phyloP scores from a whole-genome alignment of 441 rosid genomes.

The Mallotus repandus region DNA sequence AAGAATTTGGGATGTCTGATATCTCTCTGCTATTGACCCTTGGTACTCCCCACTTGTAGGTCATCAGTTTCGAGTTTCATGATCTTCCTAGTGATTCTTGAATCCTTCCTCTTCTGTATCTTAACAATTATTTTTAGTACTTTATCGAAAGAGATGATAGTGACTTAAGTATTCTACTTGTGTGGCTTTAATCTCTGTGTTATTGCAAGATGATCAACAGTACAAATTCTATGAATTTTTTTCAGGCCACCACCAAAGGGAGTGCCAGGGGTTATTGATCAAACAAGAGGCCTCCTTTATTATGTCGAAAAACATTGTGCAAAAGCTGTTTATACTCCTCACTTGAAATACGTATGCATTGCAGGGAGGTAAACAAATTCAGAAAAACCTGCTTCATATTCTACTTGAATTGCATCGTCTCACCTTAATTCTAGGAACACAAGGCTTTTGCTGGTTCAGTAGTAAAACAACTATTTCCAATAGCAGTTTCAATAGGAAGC shows the following conservation, averaged over 20 bases:
- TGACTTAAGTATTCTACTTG: not conserved
- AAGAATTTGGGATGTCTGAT: slow-evolving; percentile 63
- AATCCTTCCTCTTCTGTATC: not conserved
- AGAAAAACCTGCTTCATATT: slow-evolving; percentile 15
- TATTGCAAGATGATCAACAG: not conserved
- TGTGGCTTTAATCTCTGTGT: not conserved
- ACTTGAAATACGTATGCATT: slow-evolving; percentile 78
- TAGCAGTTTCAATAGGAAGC: too few relatives aligned
- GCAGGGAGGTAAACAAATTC: slow-evolving; percentile 68
- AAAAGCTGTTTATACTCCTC: slow-evolving; percentile 71
- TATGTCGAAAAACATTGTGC: slow-evolving; percentile 67
- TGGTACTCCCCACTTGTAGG: slow-evolving; percentile 97
- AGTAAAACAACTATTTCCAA: too few relatives aligned
- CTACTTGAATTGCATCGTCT: not conserved
- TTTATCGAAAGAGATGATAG: not conserved
- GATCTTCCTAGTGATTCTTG: slow-evolving; percentile 9
- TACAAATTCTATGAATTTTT: not conserved
- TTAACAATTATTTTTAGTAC: not conserved
- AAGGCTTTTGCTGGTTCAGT: too few relatives aligned
- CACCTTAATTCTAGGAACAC: not conserved
- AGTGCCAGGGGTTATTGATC: slow-evolving; percentile 74
- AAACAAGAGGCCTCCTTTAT: slow-evolving; percentile 87
- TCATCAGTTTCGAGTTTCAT: slow-evolving; percentile 27
- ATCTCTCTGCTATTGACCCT: slow-evolving; percentile 79
- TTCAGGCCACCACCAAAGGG: slow-evolving; percentile 92